A percentile compares a stretch with the other conserved stretches of the same genome.
Conservation (phyloP, 352 stramenopile genomes). For the Pythium periplocum region DNA sequence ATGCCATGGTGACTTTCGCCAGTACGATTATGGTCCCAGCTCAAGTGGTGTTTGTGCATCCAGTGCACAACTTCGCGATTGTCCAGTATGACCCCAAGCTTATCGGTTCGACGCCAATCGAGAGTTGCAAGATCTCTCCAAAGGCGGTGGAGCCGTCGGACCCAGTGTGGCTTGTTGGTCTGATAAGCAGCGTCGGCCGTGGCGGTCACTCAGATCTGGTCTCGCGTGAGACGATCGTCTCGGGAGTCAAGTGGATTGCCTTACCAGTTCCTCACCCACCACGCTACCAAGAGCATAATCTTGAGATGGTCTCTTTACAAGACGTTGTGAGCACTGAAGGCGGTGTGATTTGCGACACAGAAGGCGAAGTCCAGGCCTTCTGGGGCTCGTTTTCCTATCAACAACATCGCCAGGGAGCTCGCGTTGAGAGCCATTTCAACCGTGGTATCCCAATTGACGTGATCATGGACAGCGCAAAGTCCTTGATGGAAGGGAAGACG, state of each 20-base stretch:
- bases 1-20: constrained; percentile 88
- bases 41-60: constrained; percentile 89
- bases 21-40: constrained; percentile 87
- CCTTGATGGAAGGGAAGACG: constrained; percentile 61
- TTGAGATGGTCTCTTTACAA: constrained; percentile 84
- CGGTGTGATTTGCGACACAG: constrained; percentile 66
- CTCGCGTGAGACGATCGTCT: constrained; percentile 81
- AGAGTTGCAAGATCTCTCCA: constrained; percentile 67
- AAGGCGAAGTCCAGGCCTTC: constrained; percentile 74
- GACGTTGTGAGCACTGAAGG: constrained; percentile 80
- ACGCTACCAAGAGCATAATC: constrained; percentile 84
- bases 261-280: constrained; percentile 78
- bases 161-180: constrained; percentile 78
- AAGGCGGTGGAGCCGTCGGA: constrained; percentile 62
- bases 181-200: constrained; percentile 78
- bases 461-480: constrained; percentile 82
- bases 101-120: constrained; percentile 77
- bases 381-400: constrained; percentile 88
- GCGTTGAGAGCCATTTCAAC: constrained; percentile 85
- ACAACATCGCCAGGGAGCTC: constrained; percentile 60
- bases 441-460: constrained; percentile 83
- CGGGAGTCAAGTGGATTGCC: constrained; percentile 81
- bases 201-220: constrained; percentile 79
- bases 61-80: constrained; percentile 91
- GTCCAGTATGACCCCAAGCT: constrained; percentile 89